phyloP scores from a whole-genome alignment of 208 protist genomes.

The Phytomonas sp. region DNA sequence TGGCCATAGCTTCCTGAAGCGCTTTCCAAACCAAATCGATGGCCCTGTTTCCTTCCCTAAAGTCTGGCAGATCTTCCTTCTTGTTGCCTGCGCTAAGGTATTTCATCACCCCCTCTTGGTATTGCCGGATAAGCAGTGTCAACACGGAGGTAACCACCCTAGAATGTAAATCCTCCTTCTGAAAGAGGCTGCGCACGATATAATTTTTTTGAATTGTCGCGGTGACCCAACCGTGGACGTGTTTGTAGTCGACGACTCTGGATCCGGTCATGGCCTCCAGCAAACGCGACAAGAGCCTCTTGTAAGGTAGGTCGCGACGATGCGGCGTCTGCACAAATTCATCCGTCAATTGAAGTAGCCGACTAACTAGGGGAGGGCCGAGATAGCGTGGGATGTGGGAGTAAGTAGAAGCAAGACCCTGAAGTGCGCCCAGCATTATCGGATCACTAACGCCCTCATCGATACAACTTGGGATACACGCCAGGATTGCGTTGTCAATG shows the following conservation, averaged over 20 bases:
- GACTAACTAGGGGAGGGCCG: constrained; percentile 37
- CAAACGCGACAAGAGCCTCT: constrained; percentile 56
- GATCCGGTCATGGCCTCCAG: constrained; percentile 73
- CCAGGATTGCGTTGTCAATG: constrained; percentile 44
- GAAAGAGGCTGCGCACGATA: constrained; percentile 63
- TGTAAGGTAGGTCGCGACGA: constrained; percentile 52
- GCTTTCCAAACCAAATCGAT: constrained; percentile 64
- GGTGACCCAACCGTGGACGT: constrained; percentile 64
- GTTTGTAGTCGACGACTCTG: constrained; percentile 42
- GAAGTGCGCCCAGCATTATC: constrained; percentile 51
- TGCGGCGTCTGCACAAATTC: constrained; percentile 47
- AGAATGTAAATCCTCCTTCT: constrained; percentile 64
- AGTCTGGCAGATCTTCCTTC: constrained; percentile 28
- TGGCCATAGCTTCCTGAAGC: constrained; percentile 35
- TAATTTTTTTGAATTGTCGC: constrained; percentile 73
- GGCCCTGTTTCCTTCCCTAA: constrained; percentile 54
- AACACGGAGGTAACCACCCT: constrained; percentile 63
- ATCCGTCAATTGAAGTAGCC: constrained; percentile 66
- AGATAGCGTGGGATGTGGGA: constrained; percentile 37
- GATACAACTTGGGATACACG: constrained; percentile 44
- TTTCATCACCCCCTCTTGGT: constrained; percentile 38
- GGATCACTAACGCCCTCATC: constrained; percentile 50
- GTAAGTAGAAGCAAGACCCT: constrained; percentile 54
- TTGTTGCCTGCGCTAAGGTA: background rate
- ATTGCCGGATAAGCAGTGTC: constrained; percentile 62